These are phyloP conservation scores for Leucocoprinus sp. DNA, from an alignment of 768 basidiomycete genomes.

Conservation along the genomic window DNA sequence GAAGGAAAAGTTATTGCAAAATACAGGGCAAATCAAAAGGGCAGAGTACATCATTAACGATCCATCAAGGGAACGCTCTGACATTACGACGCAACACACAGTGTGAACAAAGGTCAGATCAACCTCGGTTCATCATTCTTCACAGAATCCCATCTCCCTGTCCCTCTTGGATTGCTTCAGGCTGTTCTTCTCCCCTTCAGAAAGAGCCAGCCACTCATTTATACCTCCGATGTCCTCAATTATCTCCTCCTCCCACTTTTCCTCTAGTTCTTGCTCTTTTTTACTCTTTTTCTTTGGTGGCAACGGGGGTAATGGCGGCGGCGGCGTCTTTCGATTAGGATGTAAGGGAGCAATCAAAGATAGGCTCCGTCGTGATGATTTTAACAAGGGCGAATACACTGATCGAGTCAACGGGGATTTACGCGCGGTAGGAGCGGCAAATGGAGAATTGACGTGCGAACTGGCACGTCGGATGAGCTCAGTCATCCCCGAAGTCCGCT, in stretches of 20 bases:
- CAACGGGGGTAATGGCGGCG: constrained; percentile 61
- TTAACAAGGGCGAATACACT: constrained; percentile 57
- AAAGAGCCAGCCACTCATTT: constrained; percentile 42
- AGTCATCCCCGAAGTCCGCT: constrained; percentile 55
- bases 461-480: constrained; percentile 70
- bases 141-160: constrained; percentile 53
- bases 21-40: neutral
- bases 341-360: constrained; percentile 71
- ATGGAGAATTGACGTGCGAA: constrained; percentile 58
- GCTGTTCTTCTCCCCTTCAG: constrained; percentile 41
- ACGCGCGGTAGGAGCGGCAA: constrained; percentile 18
- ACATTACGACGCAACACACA: too few species aligned
- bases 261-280: constrained; percentile 69
- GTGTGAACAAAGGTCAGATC: too few species aligned
- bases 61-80: too few species aligned
- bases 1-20: neutral
- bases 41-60: neutral
- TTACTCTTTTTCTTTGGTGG: constrained; percentile 74
- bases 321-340: constrained; percentile 63
- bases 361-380: constrained; percentile 53
- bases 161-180: constrained; percentile 56
- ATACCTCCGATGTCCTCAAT: constrained; percentile 67
- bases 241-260: constrained; percentile 75
- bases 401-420: constrained; percentile 12
- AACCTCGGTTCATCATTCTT: constrained; percentile 26